Percentiles rank a stretch among this genome's conserved stretches.
Conservation (phyloP, 2,329 filamentous ascomycete species). For the Phaeophleospora eucalypticola region DNA sequence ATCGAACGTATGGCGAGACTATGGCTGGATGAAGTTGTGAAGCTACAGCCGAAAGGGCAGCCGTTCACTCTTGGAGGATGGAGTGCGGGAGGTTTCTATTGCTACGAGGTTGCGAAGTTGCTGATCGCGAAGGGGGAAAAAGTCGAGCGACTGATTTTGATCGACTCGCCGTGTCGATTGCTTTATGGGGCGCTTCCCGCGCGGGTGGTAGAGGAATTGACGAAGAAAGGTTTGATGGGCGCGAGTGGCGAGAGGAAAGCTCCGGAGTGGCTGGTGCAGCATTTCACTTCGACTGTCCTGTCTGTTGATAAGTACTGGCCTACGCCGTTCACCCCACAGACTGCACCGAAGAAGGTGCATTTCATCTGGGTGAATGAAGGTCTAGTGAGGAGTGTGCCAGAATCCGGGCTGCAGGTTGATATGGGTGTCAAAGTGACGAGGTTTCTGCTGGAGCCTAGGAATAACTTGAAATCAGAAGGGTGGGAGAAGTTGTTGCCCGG, state of each 20-base stretch:
- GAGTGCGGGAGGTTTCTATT: slow-evolving; percentile 72
- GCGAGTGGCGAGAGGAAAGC: slow-evolving; percentile 24
- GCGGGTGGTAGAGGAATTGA: slow-evolving; percentile 26
- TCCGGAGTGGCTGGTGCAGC: slow-evolving; percentile 30
- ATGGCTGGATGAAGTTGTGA: slow-evolving; percentile 32
- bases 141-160: slow-evolving; percentile 27
- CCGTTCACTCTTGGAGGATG: slow-evolving; percentile 68
- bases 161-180: slow-evolving; percentile 29
- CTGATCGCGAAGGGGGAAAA: slow-evolving; percentile 23
- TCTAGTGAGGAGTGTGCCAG: slow-evolving; percentile 26
- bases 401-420: slow-evolving; percentile 28
- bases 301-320: slow-evolving; percentile 30
- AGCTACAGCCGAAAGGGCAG: slow-evolving; percentile 43
- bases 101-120: slow-evolving; percentile 41
- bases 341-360: slow-evolving; percentile 27
- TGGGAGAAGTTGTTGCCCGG: slow-evolving; percentile 31
- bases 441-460: slow-evolving; percentile 30
- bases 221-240: slow-evolving; percentile 27
- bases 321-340: slow-evolving; percentile 15
- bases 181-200: slow-evolving; percentile 25
- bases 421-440: slow-evolving; percentile 29
- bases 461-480: slow-evolving; percentile 25
- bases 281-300: slow-evolving; percentile 29
- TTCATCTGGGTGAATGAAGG: slow-evolving; percentile 32
- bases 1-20: slow-evolving; percentile 27